Conservation (phyloP, 2,329 filamentous ascomycete species). For the Parastagonospora nodorum region DNA sequence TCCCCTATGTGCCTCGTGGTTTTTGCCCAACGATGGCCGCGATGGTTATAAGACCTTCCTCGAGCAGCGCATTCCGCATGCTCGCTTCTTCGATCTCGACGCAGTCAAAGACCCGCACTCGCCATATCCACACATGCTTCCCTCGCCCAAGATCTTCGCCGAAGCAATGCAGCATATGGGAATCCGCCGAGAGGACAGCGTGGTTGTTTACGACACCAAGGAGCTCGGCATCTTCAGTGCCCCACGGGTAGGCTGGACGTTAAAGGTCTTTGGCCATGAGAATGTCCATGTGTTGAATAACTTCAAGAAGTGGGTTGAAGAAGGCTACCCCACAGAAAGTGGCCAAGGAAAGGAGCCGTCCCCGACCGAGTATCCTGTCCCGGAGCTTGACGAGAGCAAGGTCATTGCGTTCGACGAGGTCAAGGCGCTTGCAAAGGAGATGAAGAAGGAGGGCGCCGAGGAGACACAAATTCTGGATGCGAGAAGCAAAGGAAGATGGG, state of each 20-base stretch:
- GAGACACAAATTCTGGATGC: slow-evolving; percentile 90
- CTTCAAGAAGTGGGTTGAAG: slow-evolving; percentile 89
- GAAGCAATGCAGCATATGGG: slow-evolving; percentile 87
- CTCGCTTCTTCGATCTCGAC: slow-evolving; percentile 96
- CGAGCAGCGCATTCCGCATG: slow-evolving; percentile 81
- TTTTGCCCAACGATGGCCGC: slow-evolving; percentile 88
- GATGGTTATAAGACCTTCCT: slow-evolving; percentile 81
- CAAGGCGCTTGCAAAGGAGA: slow-evolving; percentile 73
- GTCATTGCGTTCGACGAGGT: slow-evolving; percentile 85
- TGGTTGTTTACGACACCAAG: slow-evolving; percentile 92
- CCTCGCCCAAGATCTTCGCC: slow-evolving; percentile 78
- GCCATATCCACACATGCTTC: slow-evolving; percentile 96
- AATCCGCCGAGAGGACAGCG: slow-evolving; percentile 81
- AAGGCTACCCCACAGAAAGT: slow-evolving; percentile 81
- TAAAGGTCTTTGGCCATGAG: slow-evolving; percentile 85
- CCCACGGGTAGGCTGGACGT: slow-evolving; percentile 90
- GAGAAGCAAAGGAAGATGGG: slow-evolving; percentile 77
- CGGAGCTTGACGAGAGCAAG: slow-evolving; percentile 59
- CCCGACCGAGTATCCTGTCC: slow-evolving; percentile 49
- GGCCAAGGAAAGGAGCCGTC: slow-evolving; percentile 64
- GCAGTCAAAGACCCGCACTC: slow-evolving; percentile 85
- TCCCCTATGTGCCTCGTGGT: slow-evolving; percentile 92
- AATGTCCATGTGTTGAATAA: slow-evolving; percentile 93
- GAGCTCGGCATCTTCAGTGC: slow-evolving; percentile 94
- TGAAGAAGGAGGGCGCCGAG: slow-evolving; percentile 81